phyloP scores from a whole-genome alignment of 768 basidiomycete genomes.

The Polyporus arcularius region DNA sequence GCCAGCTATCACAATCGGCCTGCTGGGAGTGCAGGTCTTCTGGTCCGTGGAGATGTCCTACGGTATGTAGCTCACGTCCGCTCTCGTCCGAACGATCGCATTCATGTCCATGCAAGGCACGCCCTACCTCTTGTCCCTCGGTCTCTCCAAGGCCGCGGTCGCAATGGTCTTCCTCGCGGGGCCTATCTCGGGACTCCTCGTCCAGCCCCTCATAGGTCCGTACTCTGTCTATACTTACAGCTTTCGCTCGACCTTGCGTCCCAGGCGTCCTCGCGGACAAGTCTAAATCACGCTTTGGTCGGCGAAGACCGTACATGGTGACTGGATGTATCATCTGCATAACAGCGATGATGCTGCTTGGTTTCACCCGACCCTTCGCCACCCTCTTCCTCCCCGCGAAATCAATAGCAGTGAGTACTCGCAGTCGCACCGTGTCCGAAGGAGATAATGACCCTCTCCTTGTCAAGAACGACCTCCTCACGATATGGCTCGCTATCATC shows the following conservation, averaged over 20 bases:
- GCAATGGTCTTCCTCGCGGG: conserved; percentile 92
- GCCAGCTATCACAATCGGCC: conserved; percentile 72
- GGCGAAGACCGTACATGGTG: conserved; percentile 86
- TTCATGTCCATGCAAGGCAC: conserved; percentile 48
- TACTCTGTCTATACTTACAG: neutral
- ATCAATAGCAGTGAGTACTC: conserved; percentile 35
- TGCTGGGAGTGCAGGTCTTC: conserved; percentile 84
- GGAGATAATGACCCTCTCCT: too few relatives aligned
- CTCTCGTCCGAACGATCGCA: neutral
- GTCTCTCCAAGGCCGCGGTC: conserved; percentile 84
- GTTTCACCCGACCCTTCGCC: conserved; percentile 76
- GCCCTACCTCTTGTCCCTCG: conserved; percentile 88
- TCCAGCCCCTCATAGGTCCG: conserved; percentile 86
- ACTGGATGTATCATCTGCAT: conserved; percentile 66
- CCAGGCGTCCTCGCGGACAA: conserved; percentile 75
- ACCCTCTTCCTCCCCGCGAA: conserved; percentile 39
- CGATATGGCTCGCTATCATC: conserved; percentile 75
- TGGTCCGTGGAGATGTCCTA: conserved; percentile 98
- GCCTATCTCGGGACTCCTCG: conserved; percentile 84
- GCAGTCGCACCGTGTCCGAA: too few relatives aligned
- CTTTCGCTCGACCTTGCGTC: neutral
- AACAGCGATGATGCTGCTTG: conserved; percentile 76
- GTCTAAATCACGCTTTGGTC: conserved; percentile 79
- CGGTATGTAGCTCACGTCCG: conserved; percentile 38
- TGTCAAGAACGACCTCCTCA: conserved; percentile 60